phyloP scores from a whole-genome alignment of 441 rosid species.

The Euphorbia corollata region DNA sequence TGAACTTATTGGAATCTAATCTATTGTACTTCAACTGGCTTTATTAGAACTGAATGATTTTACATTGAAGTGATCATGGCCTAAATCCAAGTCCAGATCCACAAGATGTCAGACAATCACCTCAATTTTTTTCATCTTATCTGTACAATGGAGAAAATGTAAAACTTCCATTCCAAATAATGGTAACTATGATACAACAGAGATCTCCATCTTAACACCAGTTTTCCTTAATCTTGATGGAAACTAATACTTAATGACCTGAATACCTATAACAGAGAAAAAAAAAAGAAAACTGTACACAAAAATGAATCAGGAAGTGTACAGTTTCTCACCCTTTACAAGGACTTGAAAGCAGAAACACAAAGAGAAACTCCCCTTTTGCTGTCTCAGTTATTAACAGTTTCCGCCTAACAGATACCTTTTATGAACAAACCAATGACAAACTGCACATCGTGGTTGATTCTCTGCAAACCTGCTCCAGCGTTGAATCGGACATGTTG shows the following conservation, averaged over 20 bases:
- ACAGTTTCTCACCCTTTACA: constrained; percentile 32
- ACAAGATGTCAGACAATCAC: too few relatives aligned
- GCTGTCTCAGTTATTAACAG: constrained; percentile 34
- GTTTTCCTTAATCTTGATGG: too few relatives aligned
- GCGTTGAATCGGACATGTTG: neutral
- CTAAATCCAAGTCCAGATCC: too few relatives aligned
- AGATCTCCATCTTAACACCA: neutral
- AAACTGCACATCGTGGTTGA: neutral
- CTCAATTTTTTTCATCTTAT: too few relatives aligned
- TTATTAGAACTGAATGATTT: too few relatives aligned
- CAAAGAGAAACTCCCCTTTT: constrained; percentile 22
- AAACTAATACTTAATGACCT: constrained; percentile 3
- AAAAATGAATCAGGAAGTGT: constrained; percentile 26
- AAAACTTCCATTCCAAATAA: neutral
- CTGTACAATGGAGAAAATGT: neutral
- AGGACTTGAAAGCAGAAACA: constrained; percentile 21
- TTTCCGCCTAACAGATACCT: constrained; percentile 13
- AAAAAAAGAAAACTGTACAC: constrained; percentile 40
- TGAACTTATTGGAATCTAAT: too few relatives aligned
- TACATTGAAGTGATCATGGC: too few relatives aligned
- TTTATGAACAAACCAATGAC: constrained; percentile 1
- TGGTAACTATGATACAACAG: constrained; percentile 10
- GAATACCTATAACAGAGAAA: constrained; percentile 3
- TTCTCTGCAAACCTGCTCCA: constrained; percentile 17
- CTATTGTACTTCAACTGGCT: too few relatives aligned